Conservation (phyloP, 345 rosid genomes). For the Adansonia digitata region DNA sequence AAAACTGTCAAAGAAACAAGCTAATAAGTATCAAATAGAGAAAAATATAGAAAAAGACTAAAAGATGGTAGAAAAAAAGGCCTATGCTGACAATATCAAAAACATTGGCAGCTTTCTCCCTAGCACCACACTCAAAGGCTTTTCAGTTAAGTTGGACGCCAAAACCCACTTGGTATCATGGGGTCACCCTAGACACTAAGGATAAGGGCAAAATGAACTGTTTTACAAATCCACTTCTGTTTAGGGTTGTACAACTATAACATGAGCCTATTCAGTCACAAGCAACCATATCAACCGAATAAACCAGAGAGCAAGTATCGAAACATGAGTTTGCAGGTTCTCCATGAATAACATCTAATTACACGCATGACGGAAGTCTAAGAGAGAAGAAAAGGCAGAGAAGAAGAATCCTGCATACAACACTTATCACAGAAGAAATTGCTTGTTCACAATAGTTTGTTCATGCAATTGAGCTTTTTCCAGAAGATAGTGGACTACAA, state of each 20-base stretch:
- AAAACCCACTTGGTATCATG: not conserved
- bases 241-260: not conserved
- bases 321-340: not conserved
- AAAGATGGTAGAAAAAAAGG: not conserved
- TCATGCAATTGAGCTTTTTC: slow-evolving; percentile 3
- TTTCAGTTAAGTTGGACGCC: not conserved
- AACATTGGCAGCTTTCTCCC: not conserved
- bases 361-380: not conserved
- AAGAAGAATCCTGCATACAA: not conserved
- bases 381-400: not conserved
- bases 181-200: not conserved
- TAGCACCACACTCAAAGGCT: not conserved
- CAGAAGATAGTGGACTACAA: not conserved
- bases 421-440: not conserved
- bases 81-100: not conserved
- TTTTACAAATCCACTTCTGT: not conserved
- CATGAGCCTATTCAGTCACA: not conserved
- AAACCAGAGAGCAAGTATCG: not conserved
- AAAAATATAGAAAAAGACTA: not conserved
- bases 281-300: not conserved
- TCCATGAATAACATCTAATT: not conserved
- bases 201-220: not conserved
- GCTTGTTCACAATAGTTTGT: no score
- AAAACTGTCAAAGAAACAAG: slow-evolving; percentile 11
- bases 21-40: not conserved